Percentiles rank a stretch among this genome's conserved stretches.
These are phyloP conservation scores for Cryptomeria japonica DNA, from an alignment of 75 land plant genomes.

Conservation along the genomic window DNA sequence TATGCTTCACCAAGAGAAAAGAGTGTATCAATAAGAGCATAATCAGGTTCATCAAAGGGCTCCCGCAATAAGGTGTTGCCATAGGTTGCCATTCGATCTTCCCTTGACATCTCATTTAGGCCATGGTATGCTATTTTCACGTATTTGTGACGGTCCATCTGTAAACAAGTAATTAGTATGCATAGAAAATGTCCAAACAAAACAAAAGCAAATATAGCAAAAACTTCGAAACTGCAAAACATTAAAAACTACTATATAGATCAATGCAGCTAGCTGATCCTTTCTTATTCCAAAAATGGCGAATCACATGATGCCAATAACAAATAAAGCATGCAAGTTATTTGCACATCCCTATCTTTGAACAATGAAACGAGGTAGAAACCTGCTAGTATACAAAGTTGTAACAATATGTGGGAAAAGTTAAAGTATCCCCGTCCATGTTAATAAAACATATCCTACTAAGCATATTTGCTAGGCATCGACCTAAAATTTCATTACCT, in stretches of 20 bases:
- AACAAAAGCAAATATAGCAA: neutral
- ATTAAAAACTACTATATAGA: neutral
- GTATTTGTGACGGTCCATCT: slow-evolving; percentile 99
- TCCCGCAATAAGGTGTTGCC: slow-evolving; percentile 83
- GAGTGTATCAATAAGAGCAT: slow-evolving; percentile 96
- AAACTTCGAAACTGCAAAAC: neutral
- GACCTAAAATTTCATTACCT: neutral
- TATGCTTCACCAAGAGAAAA: slow-evolving; percentile 98
- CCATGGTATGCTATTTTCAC: slow-evolving; percentile 99
- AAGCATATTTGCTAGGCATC: neutral
- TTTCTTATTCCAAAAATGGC: too few relatives aligned
- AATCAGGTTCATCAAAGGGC: slow-evolving; percentile 97
- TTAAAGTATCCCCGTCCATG: neutral
- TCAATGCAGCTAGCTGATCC: neutral
- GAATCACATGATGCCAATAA: neutral
- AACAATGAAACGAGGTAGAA: neutral
- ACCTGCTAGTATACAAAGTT: neutral
- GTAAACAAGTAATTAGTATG: slow-evolving; percentile 15
- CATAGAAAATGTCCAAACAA: neutral
- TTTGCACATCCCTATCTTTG: neutral
- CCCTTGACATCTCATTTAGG: slow-evolving; percentile 82
- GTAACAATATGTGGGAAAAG: neutral
- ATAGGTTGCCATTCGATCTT: slow-evolving; percentile 81
- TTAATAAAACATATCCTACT: neutral
- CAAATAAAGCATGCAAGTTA: neutral